Evolutionary conservation across 192 early-diverging fungal species (phyloP).

Genomic region (Mortierella hygrophila): DNA sequence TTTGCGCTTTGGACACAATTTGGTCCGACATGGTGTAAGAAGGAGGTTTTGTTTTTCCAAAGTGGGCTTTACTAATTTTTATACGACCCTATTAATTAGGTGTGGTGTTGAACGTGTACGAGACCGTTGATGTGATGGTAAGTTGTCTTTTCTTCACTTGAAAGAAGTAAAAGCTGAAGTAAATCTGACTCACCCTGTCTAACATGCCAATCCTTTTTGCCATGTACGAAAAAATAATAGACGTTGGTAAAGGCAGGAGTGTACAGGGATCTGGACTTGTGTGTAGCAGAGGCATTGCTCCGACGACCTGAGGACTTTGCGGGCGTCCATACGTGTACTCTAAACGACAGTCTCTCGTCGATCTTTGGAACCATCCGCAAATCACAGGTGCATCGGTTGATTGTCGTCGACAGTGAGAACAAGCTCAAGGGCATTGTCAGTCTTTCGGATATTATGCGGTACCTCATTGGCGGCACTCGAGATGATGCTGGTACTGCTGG

Average conservation of each 20-base stretch:
- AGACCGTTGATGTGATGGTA: conserved; percentile 96
- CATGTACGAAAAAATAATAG: conserved; percentile 43
- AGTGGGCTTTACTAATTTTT: background rate
- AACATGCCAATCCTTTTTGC: background rate
- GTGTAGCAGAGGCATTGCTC: conserved; percentile 87
- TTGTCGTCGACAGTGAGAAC: conserved; percentile 89
- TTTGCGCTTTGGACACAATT: background rate
- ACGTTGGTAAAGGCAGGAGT: conserved; percentile 75
- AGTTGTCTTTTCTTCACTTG: background rate
- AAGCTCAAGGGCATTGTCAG: conserved; percentile 87
- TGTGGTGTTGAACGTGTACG: conserved; percentile 93
- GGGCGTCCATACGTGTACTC: conserved; percentile 93
- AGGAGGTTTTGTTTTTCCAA: background rate
- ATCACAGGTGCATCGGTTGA: conserved; percentile 89
- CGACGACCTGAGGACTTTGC: conserved; percentile 91
- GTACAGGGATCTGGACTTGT: conserved; percentile 85
- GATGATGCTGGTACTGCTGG: background rate
- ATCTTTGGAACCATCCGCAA: conserved; percentile 91
- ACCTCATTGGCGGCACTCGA: conserved; percentile 58
- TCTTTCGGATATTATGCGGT: conserved; percentile 85
- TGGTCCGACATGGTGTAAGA: background rate
- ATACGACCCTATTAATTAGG: conserved; percentile 56
- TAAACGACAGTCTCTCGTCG: conserved; percentile 88
- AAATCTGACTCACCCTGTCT: background rate
- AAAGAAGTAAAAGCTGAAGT: background rate